Evolutionary conservation across 495 filamentous ascomycete species (phyloP), one percentile per base, ranked within the genome.

Genomic region (Penicillium flavigenum): DNA sequence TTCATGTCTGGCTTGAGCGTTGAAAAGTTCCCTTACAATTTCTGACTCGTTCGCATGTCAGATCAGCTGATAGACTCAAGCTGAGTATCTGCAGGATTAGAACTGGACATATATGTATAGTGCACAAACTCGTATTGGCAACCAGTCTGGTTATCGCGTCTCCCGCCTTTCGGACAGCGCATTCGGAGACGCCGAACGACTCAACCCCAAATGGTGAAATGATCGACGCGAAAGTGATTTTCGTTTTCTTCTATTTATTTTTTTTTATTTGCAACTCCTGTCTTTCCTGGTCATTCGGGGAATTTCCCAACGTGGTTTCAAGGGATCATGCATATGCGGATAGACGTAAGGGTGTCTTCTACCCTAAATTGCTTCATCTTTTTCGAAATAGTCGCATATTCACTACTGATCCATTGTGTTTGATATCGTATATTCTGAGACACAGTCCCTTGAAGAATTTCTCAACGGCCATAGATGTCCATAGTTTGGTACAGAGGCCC

Each of bases 401-500:
- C 38, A 54, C 20, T 31, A 14, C 31, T n/a, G 45, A 31, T 20
- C 12, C 26, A 17, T 31, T 22, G 6, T 48, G 17, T 20, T 10
- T 47, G 31, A 12, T 32, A 11, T 10, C 22, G 7, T 17, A 32
- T 19, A 51, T 5, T 22, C 12, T 39, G 43, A 55, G 38, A 54
- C 29, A 36, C 9, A 8, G 26, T 26, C 34, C 41, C n/a, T 31
- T 36, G 38, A 12, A 34, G 16, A 7, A 46, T 38, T 39, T 38
- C 24, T 12, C 41, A 57, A 34, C 42, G 43, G 45, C 48, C 56
- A 39, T 32, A 50, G 49, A 58, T 61, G 47, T 63, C 34, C 48
- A 55, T 51, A 56, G 57, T 65, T 59, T 67, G 65, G 65, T 61
- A 54, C 63, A 42, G 59, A 67, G 67, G 67, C 56, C 65, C 67